Evolutionary conservation across 2,329 filamentous ascomycete genomes (phyloP).

Genomic region (Diaporthe ilicicola): DNA sequence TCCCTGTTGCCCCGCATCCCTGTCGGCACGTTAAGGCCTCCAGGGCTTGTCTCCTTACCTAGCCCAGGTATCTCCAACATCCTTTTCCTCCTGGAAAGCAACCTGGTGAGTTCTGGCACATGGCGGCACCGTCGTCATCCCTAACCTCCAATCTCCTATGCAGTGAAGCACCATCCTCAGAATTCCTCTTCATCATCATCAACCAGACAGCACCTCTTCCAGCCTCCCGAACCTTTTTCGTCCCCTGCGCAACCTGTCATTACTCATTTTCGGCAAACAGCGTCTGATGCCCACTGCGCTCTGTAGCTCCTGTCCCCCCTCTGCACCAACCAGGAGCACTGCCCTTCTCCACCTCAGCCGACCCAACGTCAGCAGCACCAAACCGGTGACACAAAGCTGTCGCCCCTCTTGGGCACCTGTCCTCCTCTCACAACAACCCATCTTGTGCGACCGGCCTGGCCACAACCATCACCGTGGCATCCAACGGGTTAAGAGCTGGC

Average conservation of each 20-base stretch:
- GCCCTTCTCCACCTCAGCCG: conserved; percentile 22
- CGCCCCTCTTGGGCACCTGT: not conserved
- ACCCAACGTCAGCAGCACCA: conserved; percentile 16
- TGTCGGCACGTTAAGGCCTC: not conserved
- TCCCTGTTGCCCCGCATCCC: conserved; percentile 6
- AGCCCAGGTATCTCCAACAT: not conserved
- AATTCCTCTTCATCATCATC: not conserved
- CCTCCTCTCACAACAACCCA: not conserved
- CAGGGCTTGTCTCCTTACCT: not conserved
- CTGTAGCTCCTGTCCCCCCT: not conserved
- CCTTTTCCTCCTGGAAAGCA: not conserved
- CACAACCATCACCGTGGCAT: conserved; percentile 58
- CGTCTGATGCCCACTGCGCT: not conserved
- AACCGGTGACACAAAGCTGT: not conserved
- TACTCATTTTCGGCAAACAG: not conserved
- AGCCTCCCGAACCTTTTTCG: not conserved
- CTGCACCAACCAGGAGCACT: conserved; percentile 7
- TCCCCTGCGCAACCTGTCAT: not conserved
- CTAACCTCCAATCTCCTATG: not conserved
- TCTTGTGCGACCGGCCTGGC: not conserved
- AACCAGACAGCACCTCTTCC: not conserved
- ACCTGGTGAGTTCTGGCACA: not conserved
- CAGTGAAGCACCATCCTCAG: not conserved
- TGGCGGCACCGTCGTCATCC: not conserved
- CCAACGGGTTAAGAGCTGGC: conserved; percentile 60